These are phyloP conservation scores for Saccharomyces hybrid DNA, from an alignment of 1,139 yeast species.

Conservation along the genomic window DNA sequence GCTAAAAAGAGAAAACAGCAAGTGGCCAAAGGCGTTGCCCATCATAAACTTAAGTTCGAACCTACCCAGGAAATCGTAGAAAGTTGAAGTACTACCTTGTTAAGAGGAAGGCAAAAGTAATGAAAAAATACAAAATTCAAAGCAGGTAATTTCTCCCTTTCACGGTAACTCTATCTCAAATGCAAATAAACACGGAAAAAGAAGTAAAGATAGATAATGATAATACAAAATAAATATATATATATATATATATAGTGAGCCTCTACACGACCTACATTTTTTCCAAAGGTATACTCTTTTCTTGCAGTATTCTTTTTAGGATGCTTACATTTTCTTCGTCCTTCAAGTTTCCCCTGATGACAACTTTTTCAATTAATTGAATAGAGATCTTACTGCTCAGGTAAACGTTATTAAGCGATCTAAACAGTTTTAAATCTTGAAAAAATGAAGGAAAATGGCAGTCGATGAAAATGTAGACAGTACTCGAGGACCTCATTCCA, in stretches of 20 bases:
- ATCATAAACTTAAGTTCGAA: no score
- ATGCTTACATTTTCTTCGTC: conserved; percentile 2
- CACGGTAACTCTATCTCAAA: no score
- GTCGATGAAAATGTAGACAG: conserved; percentile 59
- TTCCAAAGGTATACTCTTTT: conserved; percentile 4
- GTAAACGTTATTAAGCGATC: conserved; percentile 63
- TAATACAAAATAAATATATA: background rate
- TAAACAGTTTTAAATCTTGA: conserved; percentile 46
- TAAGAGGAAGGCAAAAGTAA: conserved; percentile 2
- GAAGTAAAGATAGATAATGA: no score
- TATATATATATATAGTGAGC: background rate
- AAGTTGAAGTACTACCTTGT: conserved; percentile 12
- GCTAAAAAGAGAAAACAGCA: no score
- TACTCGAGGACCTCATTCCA: conserved; percentile 62
- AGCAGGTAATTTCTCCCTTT: conserved; percentile 27
- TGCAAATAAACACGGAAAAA: no score
- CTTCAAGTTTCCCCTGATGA: conserved; percentile 16
- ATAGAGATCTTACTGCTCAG: conserved; percentile 54
- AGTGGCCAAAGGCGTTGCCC: no score
- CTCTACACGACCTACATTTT: background rate
- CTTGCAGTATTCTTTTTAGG: conserved; percentile 4
- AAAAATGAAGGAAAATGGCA: conserved; percentile 36
- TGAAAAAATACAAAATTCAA: conserved; percentile 11
- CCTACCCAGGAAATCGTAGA: no score
- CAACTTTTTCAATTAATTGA: conserved; percentile 39